Evolutionary conservation across 805 yeast genomes (phyloP), one percentile per base, ranked within the genome.

Genomic region (Starmera dryadoides): DNA sequence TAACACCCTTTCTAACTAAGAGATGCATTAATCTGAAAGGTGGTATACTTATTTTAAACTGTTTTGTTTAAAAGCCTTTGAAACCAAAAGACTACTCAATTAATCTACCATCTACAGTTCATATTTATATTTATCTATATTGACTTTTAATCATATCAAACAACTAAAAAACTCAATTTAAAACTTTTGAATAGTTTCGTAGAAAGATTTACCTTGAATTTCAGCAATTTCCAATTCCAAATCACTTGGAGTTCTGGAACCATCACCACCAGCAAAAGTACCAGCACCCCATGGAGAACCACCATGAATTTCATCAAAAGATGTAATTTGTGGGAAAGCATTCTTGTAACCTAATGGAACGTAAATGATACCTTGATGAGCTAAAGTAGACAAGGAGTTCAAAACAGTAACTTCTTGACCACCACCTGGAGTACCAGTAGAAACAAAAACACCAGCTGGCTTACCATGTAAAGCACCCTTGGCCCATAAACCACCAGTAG

Each of bases 261-360:
- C 93, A 55, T 81, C 88, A 30, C 70, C 64, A 29, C 78, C 83
- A 28, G 93, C 86, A 52, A 72, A 66, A 29, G 83, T 66, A 46
- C 93, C 93, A 28, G 93, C 80, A 55, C 94, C 94, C 85, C 86
- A 85, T 30, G 93, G 75, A 18, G 86, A 73, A 35, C 81, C 82
- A 42, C 93, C 93, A 56, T 81, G 91, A 34, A 75, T 69, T 63
- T 81, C 85, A 4, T 69, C 74, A 28, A 78, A 50, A 58, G 66
- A 66, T 32, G 81, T 60, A 45, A 78, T 50, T 47, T 69, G 69
- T 10, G 71, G 68, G 58, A 77, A 78, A 9, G 70, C 66, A 38
- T 64, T 58, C 40, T 65, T 69, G 60, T 74, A 75, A 56, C 95
- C 95, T 51, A 86, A 71, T 45, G 95, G 95, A 42, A 86, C 78